These are phyloP conservation scores for Barbarea vulgaris DNA, from an alignment of 345 rosid genomes.

Conservation along the genomic window DNA sequence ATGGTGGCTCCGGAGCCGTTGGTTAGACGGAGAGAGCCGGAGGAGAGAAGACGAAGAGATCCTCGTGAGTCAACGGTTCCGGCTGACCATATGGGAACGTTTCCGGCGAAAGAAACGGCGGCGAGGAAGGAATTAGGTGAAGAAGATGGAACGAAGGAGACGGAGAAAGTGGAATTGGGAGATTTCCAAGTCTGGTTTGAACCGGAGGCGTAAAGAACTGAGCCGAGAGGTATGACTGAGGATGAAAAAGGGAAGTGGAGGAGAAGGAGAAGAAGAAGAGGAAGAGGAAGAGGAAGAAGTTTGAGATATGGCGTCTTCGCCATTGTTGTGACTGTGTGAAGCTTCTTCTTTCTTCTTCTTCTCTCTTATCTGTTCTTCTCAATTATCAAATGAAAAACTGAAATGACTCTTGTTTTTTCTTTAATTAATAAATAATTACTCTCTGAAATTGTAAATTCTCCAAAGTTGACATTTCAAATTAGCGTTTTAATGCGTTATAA, in stretches of 20 bases:
- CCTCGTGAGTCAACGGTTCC: conserved; percentile 60
- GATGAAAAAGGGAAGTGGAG: conserved; percentile 16
- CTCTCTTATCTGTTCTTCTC: neutral
- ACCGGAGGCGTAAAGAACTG: conserved; percentile 50
- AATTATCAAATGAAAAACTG: conserved; percentile 2
- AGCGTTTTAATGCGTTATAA: neutral
- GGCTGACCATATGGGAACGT: conserved; percentile 56
- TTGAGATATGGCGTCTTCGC: conserved; percentile 22
- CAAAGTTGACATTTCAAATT: neutral
- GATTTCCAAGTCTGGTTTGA: conserved; percentile 51
- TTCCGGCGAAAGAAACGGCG: conserved; percentile 48
- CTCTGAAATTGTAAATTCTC: neutral
- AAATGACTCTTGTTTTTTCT: neutral
- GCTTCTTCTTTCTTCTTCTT: neutral
- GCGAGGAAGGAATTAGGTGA: conserved; percentile 48
- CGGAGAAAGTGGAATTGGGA: conserved; percentile 46
- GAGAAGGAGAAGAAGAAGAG: conserved; percentile 7
- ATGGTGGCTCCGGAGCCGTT: conserved; percentile 57
- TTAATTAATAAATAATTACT: neutral
- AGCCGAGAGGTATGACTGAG: conserved; percentile 46
- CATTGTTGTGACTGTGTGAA: conserved; percentile 29
- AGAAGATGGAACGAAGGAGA: conserved; percentile 45
- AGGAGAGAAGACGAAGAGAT: conserved; percentile 46
- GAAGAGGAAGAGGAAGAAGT: conserved; percentile 14
- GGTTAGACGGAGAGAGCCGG: conserved; percentile 59